Conservation (phyloP, 805 yeast species). For the Grigorovia yakushimaensis region DNA sequence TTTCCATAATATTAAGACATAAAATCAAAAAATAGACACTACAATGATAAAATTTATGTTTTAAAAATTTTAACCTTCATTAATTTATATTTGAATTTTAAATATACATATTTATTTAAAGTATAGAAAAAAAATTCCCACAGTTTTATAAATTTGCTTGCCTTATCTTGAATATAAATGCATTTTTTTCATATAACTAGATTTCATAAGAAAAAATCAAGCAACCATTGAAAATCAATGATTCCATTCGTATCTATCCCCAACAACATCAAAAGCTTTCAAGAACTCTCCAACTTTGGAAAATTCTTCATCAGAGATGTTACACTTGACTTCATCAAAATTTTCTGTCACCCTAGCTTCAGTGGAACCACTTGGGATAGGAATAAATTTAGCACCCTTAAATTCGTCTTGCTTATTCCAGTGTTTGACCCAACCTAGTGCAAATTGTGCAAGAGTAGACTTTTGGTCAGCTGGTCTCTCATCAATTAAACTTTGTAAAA, state of each 20-base stretch:
- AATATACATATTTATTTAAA: too few species aligned
- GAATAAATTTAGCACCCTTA: slow-evolving; percentile 44
- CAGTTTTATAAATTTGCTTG: too few species aligned
- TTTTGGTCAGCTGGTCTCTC: slow-evolving; percentile 38
- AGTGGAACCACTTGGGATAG: slow-evolving; percentile 74
- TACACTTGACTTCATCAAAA: slow-evolving; percentile 30
- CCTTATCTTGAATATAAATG: not conserved
- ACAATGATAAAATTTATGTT: not conserved
- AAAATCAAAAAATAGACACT: not conserved
- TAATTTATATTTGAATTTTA: not conserved
- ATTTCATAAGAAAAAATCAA: too few species aligned
- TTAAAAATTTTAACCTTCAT: too few species aligned
- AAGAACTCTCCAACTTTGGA: slow-evolving; percentile 41
- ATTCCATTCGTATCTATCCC: slow-evolving; percentile 40
- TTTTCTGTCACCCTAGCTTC: slow-evolving; percentile 53
- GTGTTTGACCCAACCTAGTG: slow-evolving; percentile 56
- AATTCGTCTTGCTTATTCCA: slow-evolving; percentile 30
- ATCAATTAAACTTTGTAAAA: slow-evolving; percentile 41
- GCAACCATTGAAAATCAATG: too few species aligned
- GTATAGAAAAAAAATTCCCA: too few species aligned
- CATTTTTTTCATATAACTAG: too few species aligned
- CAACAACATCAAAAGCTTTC: slow-evolving; percentile 37
- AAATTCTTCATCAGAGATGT: slow-evolving; percentile 49
- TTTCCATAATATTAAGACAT: slow-evolving; percentile 1
- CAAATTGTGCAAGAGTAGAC: slow-evolving; percentile 54